Base-by-base conservation (phyloP, 129 eudicot species). In the Chrysanthemum makinoi region DNA sequence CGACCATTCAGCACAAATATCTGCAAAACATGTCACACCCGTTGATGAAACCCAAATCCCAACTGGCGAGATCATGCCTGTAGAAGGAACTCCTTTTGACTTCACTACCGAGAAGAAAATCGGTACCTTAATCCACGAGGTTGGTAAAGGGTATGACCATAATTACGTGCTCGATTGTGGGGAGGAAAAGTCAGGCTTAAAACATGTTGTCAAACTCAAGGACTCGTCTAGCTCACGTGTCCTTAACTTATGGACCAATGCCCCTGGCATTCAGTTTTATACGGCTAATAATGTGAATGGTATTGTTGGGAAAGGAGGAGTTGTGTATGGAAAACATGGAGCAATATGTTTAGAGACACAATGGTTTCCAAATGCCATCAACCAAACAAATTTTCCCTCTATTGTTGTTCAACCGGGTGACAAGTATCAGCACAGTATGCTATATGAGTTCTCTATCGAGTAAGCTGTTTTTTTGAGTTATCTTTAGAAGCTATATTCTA, bases 261-360 rank as follows among this genome's bases (percentile, higher is more conserved):
- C 91, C 1, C 99, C 99, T 0, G 99, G 99, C 1, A 75, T 94
- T 92, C 99, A 94, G 84, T 90, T 94, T 80, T 94, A 94, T 66
- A 94, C 99, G 0, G 99, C 80, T 2, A 94, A 94, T 70, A 86
- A 85, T 72, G 89, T 90, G 35, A 79, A 82, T 0, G 96, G 97
- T 6, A 46, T 94, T 35, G 69, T 57, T 28, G 99, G 99, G 11
- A 94, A 94, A 94, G 96, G 89, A 5, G 96, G 97, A 16, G 86
- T 86, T 3, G 91, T 84, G 0, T 94, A 94, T 47, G 88, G 72
- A n/a, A 94, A 94, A 64, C 99, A 94, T 9, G 49, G 83, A 0
- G 99, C 87, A 18, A 84, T 77, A 3, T 94, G 99, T 75, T 69
- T 94, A 78, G 99, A 94, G 89, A 90, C 99, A 0, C 98, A 92